Evolutionary conservation across 2,329 filamentous ascomycete species (phyloP), one percentile per base, ranked within the genome.

Genomic region (Claviceps cyperi): DNA sequence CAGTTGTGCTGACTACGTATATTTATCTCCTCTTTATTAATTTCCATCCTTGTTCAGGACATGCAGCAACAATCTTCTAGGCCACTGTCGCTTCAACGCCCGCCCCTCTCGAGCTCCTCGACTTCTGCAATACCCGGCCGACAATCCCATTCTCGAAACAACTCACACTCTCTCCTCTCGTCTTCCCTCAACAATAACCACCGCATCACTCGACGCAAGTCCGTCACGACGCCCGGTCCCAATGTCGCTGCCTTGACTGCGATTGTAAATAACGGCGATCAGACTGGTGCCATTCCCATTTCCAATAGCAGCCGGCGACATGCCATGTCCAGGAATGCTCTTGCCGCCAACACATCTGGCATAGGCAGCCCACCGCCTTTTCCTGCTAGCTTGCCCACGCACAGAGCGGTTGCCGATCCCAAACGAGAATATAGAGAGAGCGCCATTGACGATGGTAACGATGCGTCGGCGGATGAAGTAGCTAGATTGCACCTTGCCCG

Each of bases 121-220:
- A 62, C 76, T 57, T 80, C 82, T 55, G 76, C 73, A 59, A 74
- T 84, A 47, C 72, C 69, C 48, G 66, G 64, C 57, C 82, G 81
- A 57, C 76, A 80, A 62, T 70, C 77, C 56, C 80, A 85, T 69
- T 78, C 80, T 55, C 83, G 89, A 62, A 81, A 80, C 59, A 86
- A 89, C 71, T 86, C 86, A 47, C 84, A 92, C 67, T 91, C 87
- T 52, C 74, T 89, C 58, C 84, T 90, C 50, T 77, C 84, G 52
- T 80, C 81, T 58, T 80, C 84, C 52, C 78, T 90, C 62, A 91
- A 90, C 71, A 71, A 82, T 59, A 83, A 80, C 65, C 86, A 95
- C 67, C 86, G 92, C 59, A 81, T 97, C 58, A 89, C 86, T 59
- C 86, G 91, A 61, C 81, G 92, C 60, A 97, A 97, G 78, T 96